Conservation (phyloP, 306 rosid genomes). For the Senna tora region DNA sequence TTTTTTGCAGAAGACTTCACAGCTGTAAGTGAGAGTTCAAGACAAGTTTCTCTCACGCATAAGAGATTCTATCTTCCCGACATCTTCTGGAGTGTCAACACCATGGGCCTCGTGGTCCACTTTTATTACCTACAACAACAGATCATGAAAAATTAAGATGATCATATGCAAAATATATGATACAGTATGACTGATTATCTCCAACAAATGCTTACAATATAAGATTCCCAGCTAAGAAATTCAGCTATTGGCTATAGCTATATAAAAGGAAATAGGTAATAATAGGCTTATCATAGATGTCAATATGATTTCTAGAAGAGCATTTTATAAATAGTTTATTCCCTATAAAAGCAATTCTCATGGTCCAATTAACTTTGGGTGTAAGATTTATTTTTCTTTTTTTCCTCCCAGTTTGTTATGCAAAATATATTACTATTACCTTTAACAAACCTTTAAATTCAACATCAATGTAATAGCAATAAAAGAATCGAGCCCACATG, state of each 20-base stretch:
- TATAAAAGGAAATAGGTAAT: background rate
- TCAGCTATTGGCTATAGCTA: background rate
- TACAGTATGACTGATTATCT: conserved; percentile 16
- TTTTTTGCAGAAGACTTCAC: conserved; percentile 10
- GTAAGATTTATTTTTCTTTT: no score
- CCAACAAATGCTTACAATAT: background rate
- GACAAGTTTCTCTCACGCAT: conserved; percentile 74
- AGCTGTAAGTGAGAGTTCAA: conserved; percentile 39
- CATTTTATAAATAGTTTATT: no score
- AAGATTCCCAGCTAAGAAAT: background rate
- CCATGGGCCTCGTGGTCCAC: conserved; percentile 97
- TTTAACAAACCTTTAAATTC: no score
- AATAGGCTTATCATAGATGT: background rate
- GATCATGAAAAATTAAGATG: conserved; percentile 24
- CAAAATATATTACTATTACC: background rate
- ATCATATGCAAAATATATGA: background rate
- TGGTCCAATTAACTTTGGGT: no score
- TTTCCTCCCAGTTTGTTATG: background rate
- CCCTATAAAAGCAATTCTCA: background rate
- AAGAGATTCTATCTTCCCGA: conserved; percentile 76
- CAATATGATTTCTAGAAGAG: background rate
- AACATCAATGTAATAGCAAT: no score
- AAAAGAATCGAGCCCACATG: no score
- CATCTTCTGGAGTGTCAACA: conserved; percentile 90
- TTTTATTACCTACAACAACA: conserved; percentile 71